Evolutionary conservation across 106 monocot species (phyloP).

Genomic region (Dactylorhiza incarnata): DNA sequence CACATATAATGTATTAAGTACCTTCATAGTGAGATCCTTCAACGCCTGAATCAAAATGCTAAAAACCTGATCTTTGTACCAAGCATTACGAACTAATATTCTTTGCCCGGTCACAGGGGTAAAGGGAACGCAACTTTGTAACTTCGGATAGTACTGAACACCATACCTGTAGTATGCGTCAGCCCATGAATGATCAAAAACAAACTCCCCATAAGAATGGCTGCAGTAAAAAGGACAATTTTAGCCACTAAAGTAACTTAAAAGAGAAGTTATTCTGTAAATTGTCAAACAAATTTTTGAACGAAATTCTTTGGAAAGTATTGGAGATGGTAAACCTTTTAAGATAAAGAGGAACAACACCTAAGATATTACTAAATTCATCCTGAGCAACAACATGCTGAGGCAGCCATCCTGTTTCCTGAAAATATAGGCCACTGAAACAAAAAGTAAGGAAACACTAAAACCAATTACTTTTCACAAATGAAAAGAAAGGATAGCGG

Average conservation of each 20-base stretch:
- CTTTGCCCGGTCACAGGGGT: constrained; percentile 94
- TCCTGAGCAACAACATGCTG: constrained; percentile 90
- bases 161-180: constrained; percentile 96
- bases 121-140: constrained; percentile 94
- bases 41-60: constrained; percentile 55
- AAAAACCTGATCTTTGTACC: constrained; percentile 75
- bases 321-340: constrained; percentile 66
- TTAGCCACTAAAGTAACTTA: constrained; percentile 5
- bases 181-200: constrained; percentile 99
- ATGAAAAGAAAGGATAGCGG: neutral
- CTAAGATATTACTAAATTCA: constrained; percentile 70
- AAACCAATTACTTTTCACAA: neutral
- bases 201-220: constrained; percentile 96
- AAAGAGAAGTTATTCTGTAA: neutral
- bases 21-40: constrained; percentile 78
- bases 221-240: constrained; percentile 29
- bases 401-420: constrained; percentile 98
- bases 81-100: constrained; percentile 73
- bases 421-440: constrained; percentile 28
- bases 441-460: neutral
- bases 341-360: constrained; percentile 98
- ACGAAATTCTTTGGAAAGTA: constrained; percentile 1
- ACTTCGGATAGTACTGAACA: constrained; percentile 79
- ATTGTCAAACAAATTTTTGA: neutral
- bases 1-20: constrained; percentile 11